Evolutionary conservation across 2,329 filamentous ascomycete species (phyloP).

Genomic region (Hirsutella minnesotensis): DNA sequence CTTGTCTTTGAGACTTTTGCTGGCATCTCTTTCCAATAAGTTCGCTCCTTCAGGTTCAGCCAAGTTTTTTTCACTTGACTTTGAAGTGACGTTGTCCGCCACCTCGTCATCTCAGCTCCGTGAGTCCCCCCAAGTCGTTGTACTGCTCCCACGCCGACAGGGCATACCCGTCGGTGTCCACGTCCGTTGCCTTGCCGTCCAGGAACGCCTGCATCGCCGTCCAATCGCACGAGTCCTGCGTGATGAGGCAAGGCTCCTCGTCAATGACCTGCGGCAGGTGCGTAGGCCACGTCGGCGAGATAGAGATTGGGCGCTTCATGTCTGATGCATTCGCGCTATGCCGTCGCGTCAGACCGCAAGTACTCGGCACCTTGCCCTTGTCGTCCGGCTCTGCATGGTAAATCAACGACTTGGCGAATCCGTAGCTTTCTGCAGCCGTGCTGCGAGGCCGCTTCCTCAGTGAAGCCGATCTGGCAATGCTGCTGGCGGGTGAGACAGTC

Average conservation of each 20-base stretch:
- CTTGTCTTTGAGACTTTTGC: neutral
- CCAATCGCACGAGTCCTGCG: slow-evolving; percentile 22
- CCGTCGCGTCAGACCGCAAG: slow-evolving; percentile 6
- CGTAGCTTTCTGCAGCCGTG: slow-evolving; percentile 15
- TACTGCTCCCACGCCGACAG: slow-evolving; percentile 34
- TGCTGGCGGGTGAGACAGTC: neutral
- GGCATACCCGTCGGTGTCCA: slow-evolving; percentile 10
- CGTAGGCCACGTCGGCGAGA: slow-evolving; percentile 8
- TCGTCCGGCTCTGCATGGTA: slow-evolving; percentile 10
- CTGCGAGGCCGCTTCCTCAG: slow-evolving; percentile 16
- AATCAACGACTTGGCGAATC: slow-evolving; percentile 14
- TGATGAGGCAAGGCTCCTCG: slow-evolving; percentile 14
- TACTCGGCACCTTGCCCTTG: slow-evolving; percentile 7
- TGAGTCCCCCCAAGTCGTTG: slow-evolving; percentile 32
- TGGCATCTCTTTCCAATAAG: neutral
- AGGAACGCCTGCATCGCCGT: slow-evolving; percentile 24
- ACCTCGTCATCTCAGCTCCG: slow-evolving; percentile 17
- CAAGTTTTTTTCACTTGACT: neutral
- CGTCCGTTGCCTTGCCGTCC: slow-evolving; percentile 10
- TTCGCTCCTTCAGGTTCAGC: neutral
- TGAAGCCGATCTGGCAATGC: slow-evolving; percentile 4
- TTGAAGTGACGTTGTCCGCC: neutral
- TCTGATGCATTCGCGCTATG: slow-evolving; percentile 14
- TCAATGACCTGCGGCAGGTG: slow-evolving; percentile 10
- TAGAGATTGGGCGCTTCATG: slow-evolving; percentile 10